Evolutionary conservation across 2,329 filamentous ascomycete genomes (phyloP), one percentile per base, ranked within the genome.

Genomic region (Diaporthe longicolla): DNA sequence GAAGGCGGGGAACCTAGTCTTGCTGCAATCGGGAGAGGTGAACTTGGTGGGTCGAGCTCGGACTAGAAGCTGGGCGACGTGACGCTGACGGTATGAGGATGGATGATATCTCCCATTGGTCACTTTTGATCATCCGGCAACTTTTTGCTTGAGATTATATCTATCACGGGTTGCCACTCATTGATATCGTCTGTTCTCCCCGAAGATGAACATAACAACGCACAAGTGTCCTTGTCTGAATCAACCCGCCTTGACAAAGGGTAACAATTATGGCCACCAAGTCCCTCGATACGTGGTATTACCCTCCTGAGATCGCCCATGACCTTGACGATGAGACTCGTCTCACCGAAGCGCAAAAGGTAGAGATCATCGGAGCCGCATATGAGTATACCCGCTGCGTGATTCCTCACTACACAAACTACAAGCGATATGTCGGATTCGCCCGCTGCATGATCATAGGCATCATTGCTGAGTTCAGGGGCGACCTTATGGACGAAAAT

Each of bases 371-470:
- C 9, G 77, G 77, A 11, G 77, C 73, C 15, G 78, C 78, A 0
- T 80, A 77, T 76, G 78, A 80, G 71, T 80, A 80, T 54, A 73
- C 77, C 3, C 63, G 78, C 24, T 77, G 75, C 54, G 77, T 79
- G 1, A 79, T 80, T n/a, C 79, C 79, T 0, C 57, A 76, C 6
- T 79, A 74, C 69, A 78, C 78, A 40, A 79, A 80, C 72, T 77
- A 75, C 74, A 37, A 65, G 3, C 77, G 77, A 17, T 79, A 79
- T 55, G 35, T 79, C 15, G 76, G 76, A 48, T 80, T 79, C 57
- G 57, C 57, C 29, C 76, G 77, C 10, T 77, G 73, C 69, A 76
- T 79, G 57, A 72, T 76, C 58, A 75, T 79, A 19, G 76, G 75
- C 54, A 77, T 77, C 54, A 73, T 79, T 15, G 77, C 78, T 69